phyloP scores from a whole-genome alignment of 257 asterid genomes.

The Solanum dulcamara region DNA sequence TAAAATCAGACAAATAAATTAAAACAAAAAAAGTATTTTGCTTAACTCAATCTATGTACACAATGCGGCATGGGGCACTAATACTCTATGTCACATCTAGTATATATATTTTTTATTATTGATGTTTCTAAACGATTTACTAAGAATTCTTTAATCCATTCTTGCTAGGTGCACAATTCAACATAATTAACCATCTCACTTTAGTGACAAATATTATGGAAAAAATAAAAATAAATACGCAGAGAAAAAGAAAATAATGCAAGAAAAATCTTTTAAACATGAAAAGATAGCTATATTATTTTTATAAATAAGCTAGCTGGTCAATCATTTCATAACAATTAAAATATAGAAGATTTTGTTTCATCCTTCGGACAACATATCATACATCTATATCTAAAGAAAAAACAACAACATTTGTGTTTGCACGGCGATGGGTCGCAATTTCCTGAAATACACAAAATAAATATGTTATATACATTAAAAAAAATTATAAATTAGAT shows the following conservation, averaged over 20 bases:
- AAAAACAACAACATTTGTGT: not conserved
- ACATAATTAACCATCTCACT: not conserved
- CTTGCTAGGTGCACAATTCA: not conserved
- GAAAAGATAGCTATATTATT: not conserved
- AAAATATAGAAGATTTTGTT: no score
- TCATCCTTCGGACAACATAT: not conserved
- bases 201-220: not conserved
- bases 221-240: not conserved
- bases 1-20: no score
- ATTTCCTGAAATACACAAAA: not conserved
- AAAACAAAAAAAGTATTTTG: no score
- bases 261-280: not conserved
- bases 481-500: not conserved
- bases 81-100: no score
- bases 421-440: not conserved
- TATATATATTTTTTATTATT: no score
- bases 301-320: no score
- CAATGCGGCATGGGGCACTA: no score
- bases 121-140: not conserved
- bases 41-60: no score
- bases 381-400: not conserved
- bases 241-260: not conserved
- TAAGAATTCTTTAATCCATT: not conserved
- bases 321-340: no score
- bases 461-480: not conserved